Evolutionary conservation across 106 monocot species (phyloP), one percentile per base, ranked within the genome.

Genomic region (Dactylorhiza incarnata): DNA sequence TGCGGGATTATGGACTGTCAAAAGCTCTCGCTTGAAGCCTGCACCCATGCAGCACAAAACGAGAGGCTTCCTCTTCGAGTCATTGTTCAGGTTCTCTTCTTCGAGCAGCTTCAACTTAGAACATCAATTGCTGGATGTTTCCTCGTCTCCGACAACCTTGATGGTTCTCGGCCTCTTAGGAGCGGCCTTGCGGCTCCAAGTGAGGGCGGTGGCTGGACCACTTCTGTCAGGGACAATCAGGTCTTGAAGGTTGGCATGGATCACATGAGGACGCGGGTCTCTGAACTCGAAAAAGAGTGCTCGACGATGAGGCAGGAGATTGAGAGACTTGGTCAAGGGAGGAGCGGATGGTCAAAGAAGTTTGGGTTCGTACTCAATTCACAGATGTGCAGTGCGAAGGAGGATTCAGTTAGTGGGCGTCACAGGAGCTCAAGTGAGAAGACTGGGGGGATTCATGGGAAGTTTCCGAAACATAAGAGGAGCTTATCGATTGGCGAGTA

Each of bases 281-380:
- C 79, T 10, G 85, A 88, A 74, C 88, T 91, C 8, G 85, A 91
- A 77, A 86, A 84, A 61, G 87, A 91, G 70, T 91, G 83, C 43
- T 78, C 74, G 9, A 84, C 49, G 43, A 85, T 91, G 81, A 91
- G 73, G 82, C 73, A 91, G 61, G 83, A 88, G 81, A 83, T 86
- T 26, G 77, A 79, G 73, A 88, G 80, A 69, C 72, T 88, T 49
- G 83, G 84, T 5, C 84, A 77, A 53, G 83, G 77, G 24, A 85
- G 72, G 77, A 81, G 58, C 48, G 69, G 72, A 5, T 20, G 79
- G 17, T 86, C 83, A 13, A 86, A 61, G 74, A 88, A 77, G 61
- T 76, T 82, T 48, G 78, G 85, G 2, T 82, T 85, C 26, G 75
- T 66, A 56, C 16, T 73, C 22, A 90, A 84, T 69, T 50, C 77